Base-by-base conservation (phyloP, 495 filamentous ascomycete genomes). In the Cryomyces minteri region DNA sequence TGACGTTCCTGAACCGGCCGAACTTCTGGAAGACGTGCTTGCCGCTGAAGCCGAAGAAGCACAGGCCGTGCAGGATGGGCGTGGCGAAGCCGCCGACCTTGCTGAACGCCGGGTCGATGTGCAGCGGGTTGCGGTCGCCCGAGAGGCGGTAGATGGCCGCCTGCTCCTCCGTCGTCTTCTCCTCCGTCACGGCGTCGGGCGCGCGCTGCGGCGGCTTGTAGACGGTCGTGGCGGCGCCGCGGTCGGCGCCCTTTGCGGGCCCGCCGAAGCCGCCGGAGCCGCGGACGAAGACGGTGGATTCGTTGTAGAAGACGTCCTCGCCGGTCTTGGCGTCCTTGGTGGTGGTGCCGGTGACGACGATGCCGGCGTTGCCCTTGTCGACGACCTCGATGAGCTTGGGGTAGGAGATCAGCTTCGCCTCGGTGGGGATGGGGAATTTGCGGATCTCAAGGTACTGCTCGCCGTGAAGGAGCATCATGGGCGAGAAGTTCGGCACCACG, bases 381-480 rank as follows among this genome's bases (percentile, higher is more conserved):
- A 93, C 71, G 6, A 96, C 88, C 57, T 98, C 90, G 48, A 98
- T 73, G 49, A 98, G 80, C 61, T 80, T 81, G 44, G 80, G 82
- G 65, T 80, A 82, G 51, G 81, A 86, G 58, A 87, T 62, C 34
- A 92, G 79, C 36, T 76, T 80, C 41, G 73, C 85, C 41, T 77
- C 71, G 43, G 90, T 96, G 31, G 92, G 90, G 62, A 98, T 86
- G 41, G 92, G 90, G 68, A 76, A 94, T 62, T 88, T 84, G 59
- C 79, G 79, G 59, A 98, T 74, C 62, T 96, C 92, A 52, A 96
- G 84, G 72, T 88, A 98, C 67, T 98, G 90, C 68, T 98, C 90
- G 56, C 90, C 90, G 70, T 98, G 90, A 14, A 98, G 79, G 43
- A 98, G 77, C 88, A 96, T 94, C 92, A 95, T 98, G 51, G 88